Base-by-base conservation (phyloP, 2,329 filamentous ascomycete genomes). In the Chrysoporthe cubensis region DNA sequence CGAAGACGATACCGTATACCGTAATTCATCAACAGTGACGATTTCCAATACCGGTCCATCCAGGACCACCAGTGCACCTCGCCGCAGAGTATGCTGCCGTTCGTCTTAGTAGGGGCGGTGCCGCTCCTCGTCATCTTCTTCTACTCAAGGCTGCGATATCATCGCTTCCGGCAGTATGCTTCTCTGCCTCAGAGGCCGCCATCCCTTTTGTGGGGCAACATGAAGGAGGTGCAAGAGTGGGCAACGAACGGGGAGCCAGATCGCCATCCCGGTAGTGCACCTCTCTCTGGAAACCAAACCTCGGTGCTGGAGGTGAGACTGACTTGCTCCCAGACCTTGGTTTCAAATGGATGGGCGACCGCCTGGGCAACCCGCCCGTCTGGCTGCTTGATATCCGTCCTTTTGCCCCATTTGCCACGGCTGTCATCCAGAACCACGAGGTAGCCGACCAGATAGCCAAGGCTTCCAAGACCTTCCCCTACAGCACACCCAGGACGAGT, bases 401-500 rank as follows among this genome's bases (percentile, higher is more conserved):
- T 2, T 64, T 76, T 14, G 71, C 61, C 13, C 72, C 65, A 7
- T 40, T 80, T n/a, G 54, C 54, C 34, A 57, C 54, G 16, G 54
- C 54, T 40, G 32, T 37, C 7, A 63, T 81, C 11, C 62, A 67
- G 9, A 75, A 67, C 64, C 75, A 80, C 57, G 74, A 76, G 3
- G 67, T 80, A 8, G 79, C 80, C 13, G 80, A 82, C 71, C 78
- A 80, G 61, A 66, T 80, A 7, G 73, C 78, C 0, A 73, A 72
- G 18, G 66, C 75, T 2, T 75, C 77, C 1, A 76, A 76, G 64
- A 32, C 60, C 18, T 77, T 74, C 40, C 76, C 76, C 0, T 77
- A 75, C 64, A 77, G 76, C 54, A 64, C 69, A 0, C 74, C 75
- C 1, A 80, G 80, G 69, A 74, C 75, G 0, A 73, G 74, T 1